phyloP scores from a whole-genome alignment of 2,329 filamentous ascomycete species.

The Stagonosporopsis vannaccii region DNA sequence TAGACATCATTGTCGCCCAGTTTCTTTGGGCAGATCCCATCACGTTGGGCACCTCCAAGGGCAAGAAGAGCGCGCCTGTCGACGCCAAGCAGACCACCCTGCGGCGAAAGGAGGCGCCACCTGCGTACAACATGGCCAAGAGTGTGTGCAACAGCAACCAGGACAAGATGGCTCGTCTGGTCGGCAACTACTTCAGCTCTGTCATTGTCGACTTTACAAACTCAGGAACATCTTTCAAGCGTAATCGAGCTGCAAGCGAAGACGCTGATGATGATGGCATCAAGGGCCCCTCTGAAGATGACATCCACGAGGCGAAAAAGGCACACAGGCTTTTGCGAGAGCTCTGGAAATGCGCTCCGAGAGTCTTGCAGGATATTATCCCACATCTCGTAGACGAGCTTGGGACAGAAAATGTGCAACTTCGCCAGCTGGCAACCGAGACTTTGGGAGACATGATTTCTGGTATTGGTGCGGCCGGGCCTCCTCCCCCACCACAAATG shows the following conservation, averaged over 20 bases:
- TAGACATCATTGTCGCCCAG: slow-evolving; percentile 94
- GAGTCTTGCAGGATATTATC: slow-evolving; percentile 89
- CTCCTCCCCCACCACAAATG: slow-evolving; percentile 73
- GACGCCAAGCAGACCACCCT: slow-evolving; percentile 84
- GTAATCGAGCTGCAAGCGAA: slow-evolving; percentile 43
- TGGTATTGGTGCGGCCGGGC: slow-evolving; percentile 89
- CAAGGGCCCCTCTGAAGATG: slow-evolving; percentile 76
- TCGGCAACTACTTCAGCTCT: slow-evolving; percentile 96
- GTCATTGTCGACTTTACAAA: slow-evolving; percentile 86
- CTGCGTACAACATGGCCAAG: slow-evolving; percentile 96
- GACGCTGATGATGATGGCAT: slow-evolving; percentile 56
- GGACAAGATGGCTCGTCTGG: slow-evolving; percentile 93
- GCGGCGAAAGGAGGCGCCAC: slow-evolving; percentile 84
- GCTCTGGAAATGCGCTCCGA: slow-evolving; percentile 89
- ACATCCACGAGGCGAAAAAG: slow-evolving; percentile 86
- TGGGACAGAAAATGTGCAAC: slow-evolving; percentile 84
- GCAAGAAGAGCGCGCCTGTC: slow-evolving; percentile 60
- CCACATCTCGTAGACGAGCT: slow-evolving; percentile 93
- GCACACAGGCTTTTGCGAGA: slow-evolving; percentile 89
- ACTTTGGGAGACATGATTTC: slow-evolving; percentile 95
- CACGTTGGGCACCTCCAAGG: slow-evolving; percentile 55
- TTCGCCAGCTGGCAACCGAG: slow-evolving; percentile 88
- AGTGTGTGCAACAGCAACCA: slow-evolving; percentile 87
- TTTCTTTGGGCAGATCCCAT: slow-evolving; percentile 87
- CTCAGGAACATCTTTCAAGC: slow-evolving; percentile 25